phyloP scores from a whole-genome alignment of 2,329 filamentous ascomycete species.

The Cercospora brassicicola region DNA sequence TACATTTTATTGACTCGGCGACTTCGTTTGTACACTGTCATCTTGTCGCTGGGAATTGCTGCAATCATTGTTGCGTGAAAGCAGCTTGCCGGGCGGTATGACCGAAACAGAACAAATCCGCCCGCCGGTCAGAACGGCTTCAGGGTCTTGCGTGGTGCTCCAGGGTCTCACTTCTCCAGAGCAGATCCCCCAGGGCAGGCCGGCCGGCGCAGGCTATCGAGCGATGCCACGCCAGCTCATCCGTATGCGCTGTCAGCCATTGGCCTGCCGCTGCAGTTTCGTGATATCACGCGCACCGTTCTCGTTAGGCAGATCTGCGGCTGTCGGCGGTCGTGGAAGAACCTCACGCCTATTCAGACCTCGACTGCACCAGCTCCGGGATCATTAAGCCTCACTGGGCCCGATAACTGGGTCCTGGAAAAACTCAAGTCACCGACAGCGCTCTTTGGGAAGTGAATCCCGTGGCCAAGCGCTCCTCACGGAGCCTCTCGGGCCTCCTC shows the following conservation, averaged over 20 bases:
- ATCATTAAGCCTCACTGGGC: slow-evolving; percentile 9
- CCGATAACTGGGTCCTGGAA: slow-evolving; percentile 8
- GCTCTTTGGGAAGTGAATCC: slow-evolving; percentile 10
- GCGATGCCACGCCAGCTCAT: neutral
- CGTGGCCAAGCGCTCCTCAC: slow-evolving; percentile 10
- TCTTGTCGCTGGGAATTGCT: neutral
- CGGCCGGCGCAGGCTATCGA: neutral
- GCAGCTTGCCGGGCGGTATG: neutral
- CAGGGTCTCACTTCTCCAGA: neutral
- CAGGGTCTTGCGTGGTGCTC: neutral
- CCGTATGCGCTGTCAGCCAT: neutral
- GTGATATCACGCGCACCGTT: neutral
- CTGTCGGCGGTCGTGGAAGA: slow-evolving; percentile 16
- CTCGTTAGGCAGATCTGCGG: slow-evolving; percentile 4
- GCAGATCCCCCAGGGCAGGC: neutral
- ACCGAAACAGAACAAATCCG: neutral
- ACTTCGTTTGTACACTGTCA: neutral
- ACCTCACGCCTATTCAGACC: slow-evolving; percentile 21
- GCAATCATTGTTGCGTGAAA: neutral
- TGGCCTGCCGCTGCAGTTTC: neutral
- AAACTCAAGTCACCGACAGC: slow-evolving; percentile 15
- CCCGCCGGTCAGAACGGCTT: neutral
- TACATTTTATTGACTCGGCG: neutral
- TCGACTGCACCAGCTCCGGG: slow-evolving; percentile 3
- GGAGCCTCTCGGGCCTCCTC: slow-evolving; percentile 12